These are phyloP conservation scores for Metarhizium album DNA, from an alignment of 2,329 filamentous ascomycete species.

Conservation along the genomic window DNA sequence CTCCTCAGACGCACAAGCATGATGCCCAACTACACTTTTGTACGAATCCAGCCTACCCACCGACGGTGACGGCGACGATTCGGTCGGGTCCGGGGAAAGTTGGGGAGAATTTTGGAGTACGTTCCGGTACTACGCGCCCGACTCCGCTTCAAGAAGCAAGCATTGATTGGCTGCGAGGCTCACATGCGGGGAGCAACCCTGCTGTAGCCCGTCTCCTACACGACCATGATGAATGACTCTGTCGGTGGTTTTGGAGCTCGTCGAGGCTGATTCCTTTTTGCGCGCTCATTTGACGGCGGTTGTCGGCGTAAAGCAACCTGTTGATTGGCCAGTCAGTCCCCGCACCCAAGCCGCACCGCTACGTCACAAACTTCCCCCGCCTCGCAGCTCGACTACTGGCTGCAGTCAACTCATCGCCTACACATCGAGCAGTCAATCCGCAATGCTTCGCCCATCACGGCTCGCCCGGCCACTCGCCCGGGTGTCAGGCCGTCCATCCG, in stretches of 20 bases:
- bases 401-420: not conserved
- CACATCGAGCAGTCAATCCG: not conserved
- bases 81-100: not conserved
- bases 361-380: not conserved
- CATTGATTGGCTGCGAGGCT: not conserved
- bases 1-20: not conserved
- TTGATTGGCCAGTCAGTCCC: not conserved
- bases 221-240: no score
- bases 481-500: conserved; percentile 1
- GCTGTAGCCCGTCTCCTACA: no score
- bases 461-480: conserved; percentile 1
- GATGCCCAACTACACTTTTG: not conserved
- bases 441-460: conserved; percentile 5
- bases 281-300: not conserved
- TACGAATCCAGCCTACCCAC: not conserved
- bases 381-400: no score
- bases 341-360: not conserved
- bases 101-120: no score
- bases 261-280: not conserved
- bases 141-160: no score
- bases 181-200: not conserved
- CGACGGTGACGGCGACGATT: not conserved
- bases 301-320: not conserved
- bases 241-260: no score
- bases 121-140: no score